A percentile compares a stretch with the other conserved stretches of the same genome.
Conservation (phyloP, 164 flowering plant species). For the Umbellularia californica region DNA sequence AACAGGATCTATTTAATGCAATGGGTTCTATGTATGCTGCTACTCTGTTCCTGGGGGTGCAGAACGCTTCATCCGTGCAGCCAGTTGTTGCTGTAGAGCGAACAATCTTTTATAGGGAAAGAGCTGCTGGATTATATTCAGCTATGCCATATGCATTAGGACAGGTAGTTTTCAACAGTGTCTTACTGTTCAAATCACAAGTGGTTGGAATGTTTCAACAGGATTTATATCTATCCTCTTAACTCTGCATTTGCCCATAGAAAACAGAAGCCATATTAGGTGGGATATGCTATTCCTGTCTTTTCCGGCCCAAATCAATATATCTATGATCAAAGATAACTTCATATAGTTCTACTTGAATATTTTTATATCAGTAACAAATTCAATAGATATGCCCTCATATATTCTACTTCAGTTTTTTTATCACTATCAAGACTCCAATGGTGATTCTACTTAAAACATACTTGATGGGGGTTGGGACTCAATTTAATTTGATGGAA, state of each 20-base stretch:
- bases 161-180: conserved; percentile 27
- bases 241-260: background rate
- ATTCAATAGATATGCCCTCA: background rate
- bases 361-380: too few relatives aligned
- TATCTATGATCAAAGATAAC: background rate
- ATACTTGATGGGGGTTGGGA: too few relatives aligned
- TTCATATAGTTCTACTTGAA: background rate
- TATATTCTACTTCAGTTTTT: too few relatives aligned
- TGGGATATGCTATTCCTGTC: background rate
- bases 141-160: conserved; percentile 52
- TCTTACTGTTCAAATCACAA: background rate
- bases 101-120: conserved; percentile 52
- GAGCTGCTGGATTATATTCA: conserved; percentile 58
- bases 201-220: too few relatives aligned
- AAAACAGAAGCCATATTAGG: background rate
- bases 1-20: conserved; percentile 36
- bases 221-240: background rate
- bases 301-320: background rate
- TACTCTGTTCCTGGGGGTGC: conserved; percentile 38
- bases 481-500: background rate
- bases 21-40: conserved; percentile 57
- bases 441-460: too few relatives aligned
- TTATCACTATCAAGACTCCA: too few relatives aligned
- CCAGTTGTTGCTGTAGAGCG: conserved; percentile 52
- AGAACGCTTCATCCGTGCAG: conserved; percentile 46